Conservation (phyloP, 108 stramenopile genomes). For the Fragilaria radians region DNA sequence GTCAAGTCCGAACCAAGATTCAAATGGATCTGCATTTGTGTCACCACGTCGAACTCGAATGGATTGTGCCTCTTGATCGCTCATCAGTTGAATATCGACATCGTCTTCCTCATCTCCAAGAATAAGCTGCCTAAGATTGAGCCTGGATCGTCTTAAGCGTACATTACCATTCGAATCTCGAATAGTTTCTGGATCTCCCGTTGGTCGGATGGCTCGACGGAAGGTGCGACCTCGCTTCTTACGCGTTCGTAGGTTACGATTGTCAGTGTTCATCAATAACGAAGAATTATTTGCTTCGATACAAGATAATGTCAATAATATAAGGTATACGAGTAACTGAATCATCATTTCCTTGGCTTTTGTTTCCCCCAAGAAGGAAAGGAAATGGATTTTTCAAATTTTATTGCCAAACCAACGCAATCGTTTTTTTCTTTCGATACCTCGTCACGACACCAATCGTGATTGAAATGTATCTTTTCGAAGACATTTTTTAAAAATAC, state of each 20-base stretch:
- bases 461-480: no score
- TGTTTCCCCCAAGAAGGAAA: no score
- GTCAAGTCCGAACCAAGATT: background rate
- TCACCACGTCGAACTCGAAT: background rate
- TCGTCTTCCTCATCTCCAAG: background rate
- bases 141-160: background rate
- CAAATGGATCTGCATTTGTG: background rate
- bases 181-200: background rate
- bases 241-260: background rate
- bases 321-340: no score
- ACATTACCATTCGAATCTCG: background rate
- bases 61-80: background rate
- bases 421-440: no score
- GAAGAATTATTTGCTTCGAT: no score
- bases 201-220: background rate
- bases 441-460: no score
- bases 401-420: no score
- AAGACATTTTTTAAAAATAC: no score
- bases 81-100: background rate
- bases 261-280: no score
- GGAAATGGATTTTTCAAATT: no score
- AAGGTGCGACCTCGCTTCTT: background rate
- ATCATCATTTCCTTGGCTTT: no score
- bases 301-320: no score
- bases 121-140: background rate